These are phyloP conservation scores for Candida mesenterica DNA, from an alignment of 1,139 yeast species.

Conservation along the genomic window DNA sequence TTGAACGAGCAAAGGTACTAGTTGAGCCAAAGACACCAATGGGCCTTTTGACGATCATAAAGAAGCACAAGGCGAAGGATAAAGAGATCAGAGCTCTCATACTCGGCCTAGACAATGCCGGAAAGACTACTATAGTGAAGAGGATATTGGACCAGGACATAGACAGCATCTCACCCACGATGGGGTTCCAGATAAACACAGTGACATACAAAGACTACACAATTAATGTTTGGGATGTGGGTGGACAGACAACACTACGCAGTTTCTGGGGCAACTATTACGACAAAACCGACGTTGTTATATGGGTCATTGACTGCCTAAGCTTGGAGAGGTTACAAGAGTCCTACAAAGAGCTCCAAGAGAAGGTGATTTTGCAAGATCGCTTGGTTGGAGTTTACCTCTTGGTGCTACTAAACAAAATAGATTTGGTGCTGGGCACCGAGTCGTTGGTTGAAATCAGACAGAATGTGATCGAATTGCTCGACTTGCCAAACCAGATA, in stretches of 20 bases:
- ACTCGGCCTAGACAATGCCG: conserved; percentile 86
- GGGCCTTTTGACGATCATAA: conserved; percentile 83
- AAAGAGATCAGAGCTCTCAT: conserved; percentile 70
- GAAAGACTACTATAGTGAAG: conserved; percentile 79
- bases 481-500: conserved; percentile 25
- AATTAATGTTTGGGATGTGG: conserved; percentile 76
- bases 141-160: conserved; percentile 54
- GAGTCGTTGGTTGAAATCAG: conserved; percentile 18
- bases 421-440: conserved; percentile 38
- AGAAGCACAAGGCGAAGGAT: conserved; percentile 80
- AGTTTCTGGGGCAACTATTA: conserved; percentile 91
- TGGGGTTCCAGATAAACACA: conserved; percentile 53
- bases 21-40: conserved; percentile 31
- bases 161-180: conserved; percentile 44
- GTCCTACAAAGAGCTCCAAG: conserved; percentile 60
- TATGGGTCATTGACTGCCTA: conserved; percentile 91
- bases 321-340: conserved; percentile 62
- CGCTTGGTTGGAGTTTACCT: conserved; percentile 66
- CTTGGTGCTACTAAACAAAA: conserved; percentile 55
- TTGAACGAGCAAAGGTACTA: too few relatives aligned
- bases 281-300: conserved; percentile 75
- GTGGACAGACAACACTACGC: conserved; percentile 78
- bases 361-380: conserved; percentile 62
- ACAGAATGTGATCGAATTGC: conserved; percentile 17
- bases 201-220: conserved; percentile 28